Conservation (phyloP, 2,329 filamentous ascomycete species). For the Achaetomium macrosporum region DNA sequence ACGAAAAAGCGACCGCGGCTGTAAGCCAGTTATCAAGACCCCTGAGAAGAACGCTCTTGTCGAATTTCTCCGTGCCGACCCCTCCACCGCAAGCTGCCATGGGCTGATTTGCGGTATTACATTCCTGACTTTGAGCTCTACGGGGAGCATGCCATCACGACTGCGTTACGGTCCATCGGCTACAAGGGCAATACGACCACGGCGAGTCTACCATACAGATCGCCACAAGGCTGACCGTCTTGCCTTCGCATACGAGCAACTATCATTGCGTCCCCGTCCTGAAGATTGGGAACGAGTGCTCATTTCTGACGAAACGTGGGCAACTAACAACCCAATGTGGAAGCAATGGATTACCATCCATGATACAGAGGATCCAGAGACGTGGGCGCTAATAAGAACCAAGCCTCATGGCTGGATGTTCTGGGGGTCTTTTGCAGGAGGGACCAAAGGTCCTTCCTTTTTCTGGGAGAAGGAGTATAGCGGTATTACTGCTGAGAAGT, state of each 20-base stretch:
- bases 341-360: constrained; percentile 4
- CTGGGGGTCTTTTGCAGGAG: constrained; percentile 7
- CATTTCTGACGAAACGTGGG: constrained; percentile 11
- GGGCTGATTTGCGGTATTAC: constrained; percentile 1
- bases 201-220: not conserved
- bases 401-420: constrained; percentile 11
- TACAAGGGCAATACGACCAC: not conserved
- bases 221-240: not conserved
- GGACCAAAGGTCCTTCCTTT: not conserved
- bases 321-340: constrained; percentile 5
- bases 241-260: constrained; percentile 1
- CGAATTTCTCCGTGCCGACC: not conserved
- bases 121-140: not conserved
- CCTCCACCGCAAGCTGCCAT: not conserved
- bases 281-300: constrained; percentile 11
- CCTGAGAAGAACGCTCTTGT: not conserved
- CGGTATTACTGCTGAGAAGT: constrained; percentile 5
- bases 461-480: constrained; percentile 11
- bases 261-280: not conserved
- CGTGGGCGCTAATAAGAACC: not conserved
- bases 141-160: not conserved
- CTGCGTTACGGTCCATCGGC: not conserved
- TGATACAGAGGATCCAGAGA: not conserved
- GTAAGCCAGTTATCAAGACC: not conserved
- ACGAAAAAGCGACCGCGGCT: not conserved